A percentile compares a stretch with the other conserved stretches of the same genome.
Conservation (phyloP, 495 filamentous ascomycete genomes). For the Penicillium ochrochloron region DNA sequence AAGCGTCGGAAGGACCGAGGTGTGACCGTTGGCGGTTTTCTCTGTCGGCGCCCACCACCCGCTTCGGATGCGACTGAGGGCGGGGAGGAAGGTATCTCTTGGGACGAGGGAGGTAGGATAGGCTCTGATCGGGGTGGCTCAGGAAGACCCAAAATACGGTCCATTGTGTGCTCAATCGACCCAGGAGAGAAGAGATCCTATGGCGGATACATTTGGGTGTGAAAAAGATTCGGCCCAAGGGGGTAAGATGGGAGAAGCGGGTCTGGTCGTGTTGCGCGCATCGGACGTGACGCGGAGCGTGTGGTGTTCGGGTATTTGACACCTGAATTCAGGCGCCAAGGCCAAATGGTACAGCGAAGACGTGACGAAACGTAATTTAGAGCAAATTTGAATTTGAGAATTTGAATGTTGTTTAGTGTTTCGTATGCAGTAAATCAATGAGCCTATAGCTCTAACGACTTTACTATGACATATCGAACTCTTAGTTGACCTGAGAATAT, state of each 20-base stretch:
- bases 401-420: not conserved
- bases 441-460: not conserved
- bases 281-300: constrained; percentile 32
- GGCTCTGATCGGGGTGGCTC: constrained; percentile 51
- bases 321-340: constrained; percentile 18
- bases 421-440: not conserved
- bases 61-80: constrained; percentile 52
- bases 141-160: constrained; percentile 40
- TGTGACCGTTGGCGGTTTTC: constrained; percentile 63
- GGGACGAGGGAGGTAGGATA: constrained; percentile 39
- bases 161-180: constrained; percentile 41
- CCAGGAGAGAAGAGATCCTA: constrained; percentile 17
- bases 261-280: constrained; percentile 33
- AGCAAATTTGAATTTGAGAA: not conserved
- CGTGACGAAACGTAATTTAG: not conserved
- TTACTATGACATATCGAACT: no score
- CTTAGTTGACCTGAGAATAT: not conserved
- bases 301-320: constrained; percentile 23
- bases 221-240: constrained; percentile 33
- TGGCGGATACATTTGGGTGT: constrained; percentile 24
- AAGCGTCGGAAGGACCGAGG: constrained; percentile 78
- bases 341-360: not conserved
- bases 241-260: constrained; percentile 28
- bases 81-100: constrained; percentile 51
- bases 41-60: constrained; percentile 45